phyloP scores from a whole-genome alignment of 192 early-diverging fungal species.

The Chytriomyces sp. region DNA sequence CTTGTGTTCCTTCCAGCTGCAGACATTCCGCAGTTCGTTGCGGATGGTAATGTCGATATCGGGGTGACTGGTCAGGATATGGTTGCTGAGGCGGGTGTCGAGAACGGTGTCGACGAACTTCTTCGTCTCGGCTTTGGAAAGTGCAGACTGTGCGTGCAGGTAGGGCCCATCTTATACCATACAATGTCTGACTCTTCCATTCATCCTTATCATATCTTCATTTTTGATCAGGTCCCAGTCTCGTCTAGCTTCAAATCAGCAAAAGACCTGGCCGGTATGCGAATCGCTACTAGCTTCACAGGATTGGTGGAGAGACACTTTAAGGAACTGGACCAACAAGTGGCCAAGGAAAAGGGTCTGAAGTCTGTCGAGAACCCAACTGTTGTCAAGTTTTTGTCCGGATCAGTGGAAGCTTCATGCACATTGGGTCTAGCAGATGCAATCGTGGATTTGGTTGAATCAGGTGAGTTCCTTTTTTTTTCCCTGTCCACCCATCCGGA shows the following conservation, averaged over 20 bases:
- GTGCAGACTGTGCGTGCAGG: conserved; percentile 89
- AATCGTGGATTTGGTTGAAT: conserved; percentile 71
- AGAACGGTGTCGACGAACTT: conserved; percentile 63
- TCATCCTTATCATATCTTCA: no score
- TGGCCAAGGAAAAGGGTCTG: conserved; percentile 28
- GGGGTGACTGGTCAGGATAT: conserved; percentile 88
- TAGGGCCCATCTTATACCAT: not conserved
- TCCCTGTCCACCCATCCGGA: not conserved
- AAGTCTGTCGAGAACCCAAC: conserved; percentile 56
- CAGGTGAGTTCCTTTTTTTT: conserved; percentile 10
- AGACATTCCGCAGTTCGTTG: conserved; percentile 96
- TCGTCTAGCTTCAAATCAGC: conserved; percentile 52
- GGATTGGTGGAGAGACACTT: conserved; percentile 73
- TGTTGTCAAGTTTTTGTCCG: conserved; percentile 83
- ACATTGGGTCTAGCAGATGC: conserved; percentile 95
- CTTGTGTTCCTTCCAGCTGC: conserved; percentile 94
- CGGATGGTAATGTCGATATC: conserved; percentile 92
- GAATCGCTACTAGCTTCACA: conserved; percentile 93
- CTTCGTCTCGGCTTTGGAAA: conserved; percentile 83
- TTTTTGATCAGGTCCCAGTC: conserved; percentile 63
- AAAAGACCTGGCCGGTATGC: conserved; percentile 83
- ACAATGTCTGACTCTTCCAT: no score
- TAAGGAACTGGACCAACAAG: conserved; percentile 71
- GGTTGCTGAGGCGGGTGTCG: conserved; percentile 75
- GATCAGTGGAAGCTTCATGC: conserved; percentile 95